Conservation (phyloP, 768 basidiomycete species). For the Tricholoma furcatifolium region DNA sequence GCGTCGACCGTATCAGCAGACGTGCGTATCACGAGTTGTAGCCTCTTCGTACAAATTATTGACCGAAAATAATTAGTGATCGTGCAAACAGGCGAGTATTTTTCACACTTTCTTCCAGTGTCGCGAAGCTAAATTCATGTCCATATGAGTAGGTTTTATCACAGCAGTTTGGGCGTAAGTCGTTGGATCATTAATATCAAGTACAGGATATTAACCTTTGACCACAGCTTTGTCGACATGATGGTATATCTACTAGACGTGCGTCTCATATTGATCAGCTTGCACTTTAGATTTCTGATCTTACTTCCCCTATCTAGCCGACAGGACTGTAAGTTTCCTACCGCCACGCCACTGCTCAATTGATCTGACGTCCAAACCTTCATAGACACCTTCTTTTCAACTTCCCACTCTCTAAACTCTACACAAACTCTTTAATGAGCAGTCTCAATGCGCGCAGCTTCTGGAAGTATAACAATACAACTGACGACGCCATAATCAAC, state of each 20-base stretch:
- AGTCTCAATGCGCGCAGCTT: conserved; percentile 32
- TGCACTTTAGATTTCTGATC: not conserved
- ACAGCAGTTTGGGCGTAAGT: conserved; percentile 29
- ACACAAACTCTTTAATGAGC: conserved; percentile 41
- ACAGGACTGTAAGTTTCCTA: conserved; percentile 23
- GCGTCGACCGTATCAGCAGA: conserved; percentile 38
- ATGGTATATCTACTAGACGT: conserved; percentile 24
- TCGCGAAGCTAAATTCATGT: not conserved
- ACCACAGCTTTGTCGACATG: conserved; percentile 22
- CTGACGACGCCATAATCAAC: conserved; percentile 1
- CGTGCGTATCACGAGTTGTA: conserved; percentile 11
- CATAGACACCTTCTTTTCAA: conserved; percentile 37
- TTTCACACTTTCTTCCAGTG: not conserved
- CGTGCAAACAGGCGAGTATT: conserved; percentile 28
- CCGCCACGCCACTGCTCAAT: not conserved
- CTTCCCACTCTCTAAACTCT: conserved; percentile 38
- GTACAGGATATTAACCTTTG: not conserved
- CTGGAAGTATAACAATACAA: conserved; percentile 23
- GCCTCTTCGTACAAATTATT: not conserved
- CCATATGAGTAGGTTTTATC: conserved; percentile 15
- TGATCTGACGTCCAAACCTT: not conserved
- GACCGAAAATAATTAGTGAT: conserved; percentile 20
- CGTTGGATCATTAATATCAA: no score
- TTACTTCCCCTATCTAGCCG: conserved; percentile 7
- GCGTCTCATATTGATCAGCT: conserved; percentile 2